Evolutionary conservation across 441 rosid species (phyloP).

Genomic region (Capsella rubella): DNA sequence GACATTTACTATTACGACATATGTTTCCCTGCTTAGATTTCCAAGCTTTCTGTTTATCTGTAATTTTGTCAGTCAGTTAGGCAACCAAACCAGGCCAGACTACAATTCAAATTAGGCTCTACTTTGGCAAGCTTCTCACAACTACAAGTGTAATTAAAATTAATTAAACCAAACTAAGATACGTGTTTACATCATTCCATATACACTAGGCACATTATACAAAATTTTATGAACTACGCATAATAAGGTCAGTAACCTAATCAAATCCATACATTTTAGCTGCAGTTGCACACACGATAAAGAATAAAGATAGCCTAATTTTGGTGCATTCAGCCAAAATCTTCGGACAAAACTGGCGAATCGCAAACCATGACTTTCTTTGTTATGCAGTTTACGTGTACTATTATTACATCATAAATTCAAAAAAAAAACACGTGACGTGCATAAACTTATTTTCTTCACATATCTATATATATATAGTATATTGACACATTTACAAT

Average conservation of each 20-base stretch:
- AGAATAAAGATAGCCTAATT: slow-evolving; percentile 30
- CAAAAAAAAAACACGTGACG: slow-evolving; percentile 42
- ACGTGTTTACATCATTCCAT: background rate
- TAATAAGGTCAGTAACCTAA: slow-evolving; percentile 23
- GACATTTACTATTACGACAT: slow-evolving; percentile 20
- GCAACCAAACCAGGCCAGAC: slow-evolving; percentile 35
- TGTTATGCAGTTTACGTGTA: slow-evolving; percentile 26
- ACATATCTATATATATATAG: slow-evolving; percentile 35
- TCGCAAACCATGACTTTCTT: slow-evolving; percentile 35
- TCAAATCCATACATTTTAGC: slow-evolving; percentile 6
- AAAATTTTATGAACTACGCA: background rate
- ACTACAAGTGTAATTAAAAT: background rate
- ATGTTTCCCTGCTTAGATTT: background rate
- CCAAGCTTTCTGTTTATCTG: slow-evolving; percentile 13
- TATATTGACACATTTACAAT: slow-evolving; percentile 35
- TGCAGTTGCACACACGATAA: background rate
- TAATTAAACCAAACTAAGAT: background rate
- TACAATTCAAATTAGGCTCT: slow-evolving; percentile 7
- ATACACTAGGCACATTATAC: background rate
- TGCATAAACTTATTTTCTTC: slow-evolving; percentile 48
- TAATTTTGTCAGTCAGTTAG: slow-evolving; percentile 21
- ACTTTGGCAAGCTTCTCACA: slow-evolving; percentile 24
- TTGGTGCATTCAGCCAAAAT: slow-evolving; percentile 36
- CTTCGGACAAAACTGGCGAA: slow-evolving; percentile 48
- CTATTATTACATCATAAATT: slow-evolving; percentile 18